Conservation (phyloP, 495 filamentous ascomycete species). For the Penicillium longicatenatum region DNA sequence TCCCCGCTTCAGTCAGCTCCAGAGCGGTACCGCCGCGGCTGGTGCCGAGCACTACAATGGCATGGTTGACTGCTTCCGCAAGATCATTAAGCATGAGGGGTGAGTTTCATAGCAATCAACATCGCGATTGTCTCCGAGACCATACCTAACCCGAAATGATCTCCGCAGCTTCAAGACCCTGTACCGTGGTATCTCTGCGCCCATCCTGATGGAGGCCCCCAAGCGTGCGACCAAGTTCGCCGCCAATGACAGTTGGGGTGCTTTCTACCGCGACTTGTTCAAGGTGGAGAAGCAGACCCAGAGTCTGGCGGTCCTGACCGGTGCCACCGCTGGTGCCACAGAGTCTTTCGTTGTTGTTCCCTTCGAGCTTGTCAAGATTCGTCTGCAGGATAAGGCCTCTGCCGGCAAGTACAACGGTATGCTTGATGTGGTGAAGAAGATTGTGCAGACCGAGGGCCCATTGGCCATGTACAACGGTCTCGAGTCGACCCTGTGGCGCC, state of each 20-base stretch:
- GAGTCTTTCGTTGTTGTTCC: slow-evolving; percentile 95
- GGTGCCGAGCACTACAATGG: slow-evolving; percentile 87
- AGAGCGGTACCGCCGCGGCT: slow-evolving; percentile 62
- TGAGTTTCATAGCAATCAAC: slow-evolving; percentile 39
- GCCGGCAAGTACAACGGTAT: slow-evolving; percentile 92
- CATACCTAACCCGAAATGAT: neutral
- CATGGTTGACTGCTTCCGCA: slow-evolving; percentile 96
- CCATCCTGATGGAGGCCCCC: slow-evolving; percentile 97
- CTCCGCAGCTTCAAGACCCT: slow-evolving; percentile 72
- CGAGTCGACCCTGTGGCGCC: slow-evolving; percentile 94
- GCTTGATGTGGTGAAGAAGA: slow-evolving; percentile 87
- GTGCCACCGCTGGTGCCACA: slow-evolving; percentile 91
- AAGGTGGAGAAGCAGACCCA: slow-evolving; percentile 86
- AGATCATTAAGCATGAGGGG: slow-evolving; percentile 96
- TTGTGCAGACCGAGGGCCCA: slow-evolving; percentile 77
- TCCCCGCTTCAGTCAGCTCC: slow-evolving; percentile 67
- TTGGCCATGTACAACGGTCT: slow-evolving; percentile 95
- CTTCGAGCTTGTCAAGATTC: slow-evolving; percentile 95
- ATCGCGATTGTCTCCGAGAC: neutral
- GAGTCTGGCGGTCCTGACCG: slow-evolving; percentile 83
- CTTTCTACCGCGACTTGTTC: slow-evolving; percentile 83
- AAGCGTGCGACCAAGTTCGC: slow-evolving; percentile 99
- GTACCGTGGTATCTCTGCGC: slow-evolving; percentile 93
- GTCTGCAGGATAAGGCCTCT: slow-evolving; percentile 92
- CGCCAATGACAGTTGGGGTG: slow-evolving; percentile 97